Conservation (phyloP, 345 rosid species). For the Lepidium sativum region DNA sequence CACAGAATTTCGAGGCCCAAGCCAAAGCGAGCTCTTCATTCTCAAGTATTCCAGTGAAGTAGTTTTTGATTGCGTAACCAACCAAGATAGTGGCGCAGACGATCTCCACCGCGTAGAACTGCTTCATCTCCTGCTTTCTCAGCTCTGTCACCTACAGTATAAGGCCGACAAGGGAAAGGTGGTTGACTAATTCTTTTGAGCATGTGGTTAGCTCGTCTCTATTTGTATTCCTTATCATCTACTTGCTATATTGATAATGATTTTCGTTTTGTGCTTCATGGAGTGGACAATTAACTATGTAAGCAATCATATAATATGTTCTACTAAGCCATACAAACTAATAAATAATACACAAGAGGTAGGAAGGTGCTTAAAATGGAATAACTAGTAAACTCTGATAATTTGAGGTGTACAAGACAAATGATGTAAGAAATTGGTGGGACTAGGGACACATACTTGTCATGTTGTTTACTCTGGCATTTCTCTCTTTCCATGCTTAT, state of each 20-base stretch:
- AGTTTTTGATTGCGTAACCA: constrained; percentile 52
- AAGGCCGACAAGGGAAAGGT: neutral
- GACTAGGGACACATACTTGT: neutral
- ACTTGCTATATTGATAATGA: neutral
- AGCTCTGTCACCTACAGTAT: too few relatives aligned
- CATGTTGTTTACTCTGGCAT: neutral
- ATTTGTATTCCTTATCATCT: neutral
- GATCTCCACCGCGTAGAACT: constrained; percentile 54
- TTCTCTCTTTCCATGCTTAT: neutral
- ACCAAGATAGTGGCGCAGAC: constrained; percentile 55
- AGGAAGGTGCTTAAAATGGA: too few relatives aligned
- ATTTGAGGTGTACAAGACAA: too few relatives aligned
- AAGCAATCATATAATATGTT: neutral
- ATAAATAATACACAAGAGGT: neutral
- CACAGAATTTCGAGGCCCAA: constrained; percentile 81
- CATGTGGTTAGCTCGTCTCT: neutral
- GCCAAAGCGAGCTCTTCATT: constrained; percentile 79
- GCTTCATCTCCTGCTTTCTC: too few relatives aligned
- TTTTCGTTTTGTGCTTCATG: neutral
- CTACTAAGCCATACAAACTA: neutral
- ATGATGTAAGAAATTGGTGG: neutral
- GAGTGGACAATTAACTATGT: neutral
- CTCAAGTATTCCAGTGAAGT: constrained; percentile 76
- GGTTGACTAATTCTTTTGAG: neutral
- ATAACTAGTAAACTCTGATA: neutral